Evolutionary conservation across 495 filamentous ascomycete species (phyloP).

Genomic region (Aspergillus funiculosus): DNA sequence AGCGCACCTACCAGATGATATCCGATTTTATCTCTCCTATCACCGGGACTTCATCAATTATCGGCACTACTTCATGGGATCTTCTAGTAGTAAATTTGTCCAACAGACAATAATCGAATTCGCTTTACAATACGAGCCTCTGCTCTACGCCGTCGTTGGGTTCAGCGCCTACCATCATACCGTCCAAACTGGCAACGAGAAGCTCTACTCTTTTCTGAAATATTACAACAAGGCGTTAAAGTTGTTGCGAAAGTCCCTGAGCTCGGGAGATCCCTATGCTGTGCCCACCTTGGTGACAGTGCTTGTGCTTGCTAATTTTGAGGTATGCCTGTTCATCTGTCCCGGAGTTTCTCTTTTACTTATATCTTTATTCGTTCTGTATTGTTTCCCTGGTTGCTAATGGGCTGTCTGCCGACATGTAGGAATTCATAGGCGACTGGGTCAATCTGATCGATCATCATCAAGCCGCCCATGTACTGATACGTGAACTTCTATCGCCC

Average conservation of each 20-base stretch:
- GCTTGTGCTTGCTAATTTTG: conserved; percentile 84
- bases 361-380: background rate
- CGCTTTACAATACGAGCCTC: conserved; percentile 71
- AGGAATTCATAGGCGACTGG: conserved; percentile 97
- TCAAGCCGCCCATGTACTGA: conserved; percentile 76
- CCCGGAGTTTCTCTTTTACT: background rate
- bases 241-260: conserved; percentile 65
- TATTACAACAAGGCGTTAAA: conserved; percentile 87
- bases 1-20: conserved; percentile 54
- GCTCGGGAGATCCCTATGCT: conserved; percentile 60
- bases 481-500: conserved; percentile 72
- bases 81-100: conserved; percentile 63
- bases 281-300: conserved; percentile 82
- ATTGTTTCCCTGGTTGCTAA: background rate
- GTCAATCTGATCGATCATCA: conserved; percentile 87
- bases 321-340: conserved; percentile 56
- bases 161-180: conserved; percentile 86
- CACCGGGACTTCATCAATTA: conserved; percentile 66
- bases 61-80: conserved; percentile 75
- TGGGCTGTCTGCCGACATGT: conserved; percentile 23
- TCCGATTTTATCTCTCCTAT: conserved; percentile 75
- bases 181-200: conserved; percentile 58
- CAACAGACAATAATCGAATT: conserved; percentile 61
- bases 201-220: conserved; percentile 73
- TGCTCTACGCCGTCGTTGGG: conserved; percentile 84